Base-by-base conservation (phyloP, 2,329 filamentous ascomycete genomes). In the Harringtonia lauricola region DNA sequence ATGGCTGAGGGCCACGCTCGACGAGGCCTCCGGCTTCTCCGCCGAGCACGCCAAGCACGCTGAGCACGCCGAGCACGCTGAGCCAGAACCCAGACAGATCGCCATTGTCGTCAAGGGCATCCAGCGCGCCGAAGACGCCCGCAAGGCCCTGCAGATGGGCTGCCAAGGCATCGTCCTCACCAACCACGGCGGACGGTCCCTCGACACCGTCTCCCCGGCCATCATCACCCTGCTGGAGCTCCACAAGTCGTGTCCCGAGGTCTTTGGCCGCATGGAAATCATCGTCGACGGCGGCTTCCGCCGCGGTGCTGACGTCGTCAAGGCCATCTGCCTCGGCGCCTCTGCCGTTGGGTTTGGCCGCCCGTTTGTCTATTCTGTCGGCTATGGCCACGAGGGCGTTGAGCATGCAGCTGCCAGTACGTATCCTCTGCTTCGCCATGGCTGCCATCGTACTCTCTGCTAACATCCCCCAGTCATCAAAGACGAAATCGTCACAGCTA, bases 71-170 rank as follows among this genome's bases (percentile, higher is more conserved):
- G 10, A n/a, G 10, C 10, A 12, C 22, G 14, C 36, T 26, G 19
- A 15, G 15, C 13, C n/a, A 9, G 15, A 19, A 22, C 14, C 28
- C 1, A 36, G 57, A 2, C 57, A 65, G 17, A 60, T 75, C 8
- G 72, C 72, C 0, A 62, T 78, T n/a, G 67, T 76, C 41, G 49
- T 77, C 24, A 78, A 78, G 54, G 74, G 74, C 0, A 65, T 78
- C 3, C 74, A 76, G 61, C 68, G 63, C 18, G 72, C 71, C 0
- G 70, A 71, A 24, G 74, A 79, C 52, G 74, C 74, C 1, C 63
- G 63, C 14, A 52, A 64, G 31, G 73, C 74, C 0, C 64, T 70
- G 43, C 57, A 68, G 36, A 57, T 64, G 43, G 72, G 71, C 0
- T 61, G 71, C 39, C 66, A 74, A 45, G 74, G 73, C 1, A 71